phyloP scores from a whole-genome alignment of 192 early-diverging fungal genomes.

The Backusella tarrabulga region DNA sequence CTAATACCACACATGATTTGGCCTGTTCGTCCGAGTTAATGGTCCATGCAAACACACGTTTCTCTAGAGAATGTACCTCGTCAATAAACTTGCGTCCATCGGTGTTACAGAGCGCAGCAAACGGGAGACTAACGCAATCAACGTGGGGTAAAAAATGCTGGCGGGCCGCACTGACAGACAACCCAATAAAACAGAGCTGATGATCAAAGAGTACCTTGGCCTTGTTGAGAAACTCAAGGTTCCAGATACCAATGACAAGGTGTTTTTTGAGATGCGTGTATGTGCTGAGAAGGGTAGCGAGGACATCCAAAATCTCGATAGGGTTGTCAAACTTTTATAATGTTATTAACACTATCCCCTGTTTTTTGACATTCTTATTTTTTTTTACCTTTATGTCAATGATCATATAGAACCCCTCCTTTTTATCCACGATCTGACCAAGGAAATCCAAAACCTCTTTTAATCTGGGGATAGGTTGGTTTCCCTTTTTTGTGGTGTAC shows the following conservation, averaged over 20 bases:
- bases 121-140: constrained; percentile 44
- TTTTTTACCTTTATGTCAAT: constrained; percentile 53
- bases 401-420: constrained; percentile 43
- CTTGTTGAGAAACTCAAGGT: constrained; percentile 44
- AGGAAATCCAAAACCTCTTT: constrained; percentile 46
- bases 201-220: constrained; percentile 38
- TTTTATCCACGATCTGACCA: constrained; percentile 31
- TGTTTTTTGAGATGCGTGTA: constrained; percentile 19
- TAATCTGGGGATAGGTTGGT: constrained; percentile 45
- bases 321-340: constrained; percentile 34
- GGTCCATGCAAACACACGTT: constrained; percentile 50
- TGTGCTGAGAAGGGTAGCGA: constrained; percentile 18
- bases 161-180: constrained; percentile 39
- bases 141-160: constrained; percentile 39
- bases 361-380: neutral
- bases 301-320: constrained; percentile 24
- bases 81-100: constrained; percentile 46
- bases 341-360: neutral
- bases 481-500: constrained; percentile 42
- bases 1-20: constrained; percentile 39
- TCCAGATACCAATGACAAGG: constrained; percentile 53
- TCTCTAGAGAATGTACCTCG: constrained; percentile 46
- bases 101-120: constrained; percentile 29
- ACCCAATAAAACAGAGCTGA: constrained; percentile 45
- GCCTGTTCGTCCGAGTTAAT: constrained; percentile 39